Evolutionary conservation across 2,329 filamentous ascomycete species (phyloP).

Genomic region (Rhexocercosporidium sp.): DNA sequence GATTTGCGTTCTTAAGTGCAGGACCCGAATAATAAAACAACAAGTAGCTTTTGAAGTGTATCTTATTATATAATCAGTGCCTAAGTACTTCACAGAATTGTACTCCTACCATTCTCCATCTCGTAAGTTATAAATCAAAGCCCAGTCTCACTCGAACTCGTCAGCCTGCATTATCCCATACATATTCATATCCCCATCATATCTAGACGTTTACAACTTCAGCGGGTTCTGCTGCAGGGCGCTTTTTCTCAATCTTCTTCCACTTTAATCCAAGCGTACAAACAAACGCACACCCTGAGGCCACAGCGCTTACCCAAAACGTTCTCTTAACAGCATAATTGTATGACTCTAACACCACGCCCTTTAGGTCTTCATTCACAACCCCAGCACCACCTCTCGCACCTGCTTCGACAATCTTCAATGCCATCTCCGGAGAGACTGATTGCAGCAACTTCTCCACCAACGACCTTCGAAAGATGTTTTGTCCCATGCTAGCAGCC

Average conservation of each 20-base stretch:
- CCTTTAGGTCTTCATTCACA: constrained; percentile 55
- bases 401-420: constrained; percentile 47
- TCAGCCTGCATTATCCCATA: too few species aligned
- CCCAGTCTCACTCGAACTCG: too few species aligned
- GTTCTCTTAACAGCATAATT: constrained; percentile 55
- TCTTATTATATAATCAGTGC: too few species aligned
- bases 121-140: too few species aligned
- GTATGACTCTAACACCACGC: constrained; percentile 61
- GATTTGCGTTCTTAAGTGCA: neutral
- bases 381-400: constrained; percentile 61
- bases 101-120: too few species aligned
- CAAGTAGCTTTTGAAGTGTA: too few species aligned
- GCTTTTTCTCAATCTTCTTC: constrained; percentile 21
- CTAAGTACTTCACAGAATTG: too few species aligned
- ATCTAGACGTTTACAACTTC: neutral
- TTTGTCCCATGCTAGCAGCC: constrained; percentile 60
- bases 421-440: constrained; percentile 39
- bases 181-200: neutral
- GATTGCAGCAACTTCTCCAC: constrained; percentile 6
- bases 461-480: constrained; percentile 43
- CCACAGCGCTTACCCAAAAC: constrained; percentile 58
- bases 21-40: too few species aligned
- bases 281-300: constrained; percentile 16
- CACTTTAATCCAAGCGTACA: constrained; percentile 23
- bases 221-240: neutral